Evolutionary conservation across 805 yeast species (phyloP).

Genomic region (Pichia nakasei): DNA sequence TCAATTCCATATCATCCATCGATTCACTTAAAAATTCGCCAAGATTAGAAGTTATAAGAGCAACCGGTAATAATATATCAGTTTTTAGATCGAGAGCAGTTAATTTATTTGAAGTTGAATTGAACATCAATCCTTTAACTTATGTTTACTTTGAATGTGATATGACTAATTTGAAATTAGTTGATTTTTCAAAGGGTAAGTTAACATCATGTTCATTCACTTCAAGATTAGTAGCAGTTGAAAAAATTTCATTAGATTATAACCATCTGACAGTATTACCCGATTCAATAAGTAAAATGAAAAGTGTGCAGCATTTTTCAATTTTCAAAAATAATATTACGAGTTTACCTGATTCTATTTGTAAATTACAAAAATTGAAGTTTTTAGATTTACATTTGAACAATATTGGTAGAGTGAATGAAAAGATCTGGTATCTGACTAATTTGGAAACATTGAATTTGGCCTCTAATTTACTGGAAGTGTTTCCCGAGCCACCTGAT

Average conservation of each 20-base stretch:
- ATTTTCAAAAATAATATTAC: slow-evolving; percentile 68
- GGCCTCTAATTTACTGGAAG: slow-evolving; percentile 60
- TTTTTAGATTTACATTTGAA: slow-evolving; percentile 77
- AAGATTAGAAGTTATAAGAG: slow-evolving; percentile 59
- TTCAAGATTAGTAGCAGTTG: slow-evolving; percentile 52
- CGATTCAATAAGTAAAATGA: slow-evolving; percentile 49
- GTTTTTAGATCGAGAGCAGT: slow-evolving; percentile 56
- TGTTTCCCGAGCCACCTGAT: slow-evolving; percentile 48
- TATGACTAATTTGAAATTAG: slow-evolving; percentile 53
- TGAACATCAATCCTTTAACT: slow-evolving; percentile 82
- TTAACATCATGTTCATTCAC: slow-evolving; percentile 68
- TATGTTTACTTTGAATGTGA: slow-evolving; percentile 44
- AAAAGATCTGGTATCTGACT: slow-evolving; percentile 54
- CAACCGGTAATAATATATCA: slow-evolving; percentile 69
- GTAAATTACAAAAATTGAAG: slow-evolving; percentile 48
- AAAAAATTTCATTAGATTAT: slow-evolving; percentile 65
- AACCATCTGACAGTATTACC: slow-evolving; percentile 79
- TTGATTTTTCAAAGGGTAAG: slow-evolving; percentile 77
- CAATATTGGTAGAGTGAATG: slow-evolving; percentile 62
- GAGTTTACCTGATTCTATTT: slow-evolving; percentile 57
- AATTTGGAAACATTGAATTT: slow-evolving; percentile 54
- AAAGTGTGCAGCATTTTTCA: slow-evolving; percentile 56
- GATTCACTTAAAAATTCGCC: slow-evolving; percentile 50
- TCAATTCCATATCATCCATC: slow-evolving; percentile 49
- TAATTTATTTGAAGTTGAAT: slow-evolving; percentile 56